Evolutionary conservation across 352 stramenopile species (phyloP), one percentile per base, ranked within the genome.

Genomic region (Phytophthora sp.): DNA sequence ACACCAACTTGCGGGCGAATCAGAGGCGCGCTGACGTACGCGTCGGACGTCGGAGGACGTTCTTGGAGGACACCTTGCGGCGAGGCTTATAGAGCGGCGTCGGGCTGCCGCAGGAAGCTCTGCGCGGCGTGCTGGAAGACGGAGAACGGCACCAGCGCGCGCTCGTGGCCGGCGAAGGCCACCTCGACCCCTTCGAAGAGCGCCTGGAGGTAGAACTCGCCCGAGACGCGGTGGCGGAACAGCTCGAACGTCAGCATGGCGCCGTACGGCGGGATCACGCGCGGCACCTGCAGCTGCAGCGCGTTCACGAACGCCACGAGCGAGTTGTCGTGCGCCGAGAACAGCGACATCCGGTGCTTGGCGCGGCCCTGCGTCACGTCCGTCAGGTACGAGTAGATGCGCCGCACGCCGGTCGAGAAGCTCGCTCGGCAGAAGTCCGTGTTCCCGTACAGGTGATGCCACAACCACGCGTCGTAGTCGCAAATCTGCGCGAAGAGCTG

Each of bases 311-410:
- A 62, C 38, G 83, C 83, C 24, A 94, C 82, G 13, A 94, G 67
- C 50, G 86, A 91, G 65, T 92, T 92, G 63, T 94, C 83, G 63
- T 94, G 86, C 0, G 76, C 82, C 0, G 86, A 94, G 68, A 92
- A 89, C 1, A 94, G 67, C 37, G 86, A 88, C 34, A 94, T 30
- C 44, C 82, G 88, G 69, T 83, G 76, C 6, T 59, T 59, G 13
- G 28, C 55, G 34, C 41, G 32, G 32, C 52, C 53, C 38, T 67
- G 38, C 26, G 34, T 11, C 28, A 91, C 68, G 8, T 44, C 54
- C 24, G 38, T 72, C 28, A 92, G 54, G 23, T 85, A 80, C 43
- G 69, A 57, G 48, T 79, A 84, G 46, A 92, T 84, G 35, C 74
- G 72, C 26, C 73, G 53, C 15, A 93, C 77, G 18, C 80, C 86